These are phyloP conservation scores for Diaporthe sp. DNA, from an alignment of 2,329 filamentous ascomycete species.

Conservation along the genomic window DNA sequence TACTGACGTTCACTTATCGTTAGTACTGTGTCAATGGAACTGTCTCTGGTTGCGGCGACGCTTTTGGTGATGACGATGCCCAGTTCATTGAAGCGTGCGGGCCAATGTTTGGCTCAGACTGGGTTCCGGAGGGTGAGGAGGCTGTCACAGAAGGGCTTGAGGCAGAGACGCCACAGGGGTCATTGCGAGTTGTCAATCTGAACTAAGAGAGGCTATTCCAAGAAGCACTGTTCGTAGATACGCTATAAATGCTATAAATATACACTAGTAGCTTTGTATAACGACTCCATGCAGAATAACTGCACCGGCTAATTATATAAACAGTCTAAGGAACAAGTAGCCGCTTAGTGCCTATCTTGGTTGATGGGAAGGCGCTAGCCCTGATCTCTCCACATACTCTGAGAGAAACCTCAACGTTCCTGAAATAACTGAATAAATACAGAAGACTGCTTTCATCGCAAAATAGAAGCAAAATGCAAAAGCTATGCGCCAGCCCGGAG, in stretches of 20 bases:
- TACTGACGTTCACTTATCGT: not conserved
- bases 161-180: conserved; percentile 4
- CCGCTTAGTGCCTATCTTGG: no score
- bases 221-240: no score
- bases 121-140: not conserved
- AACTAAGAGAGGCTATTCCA: not conserved
- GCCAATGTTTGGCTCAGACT: conserved; percentile 5
- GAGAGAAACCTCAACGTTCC: no score
- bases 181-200: not conserved
- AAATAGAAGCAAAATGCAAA: not conserved
- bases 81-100: conserved; percentile 9
- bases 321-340: no score
- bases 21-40: conserved; percentile 25
- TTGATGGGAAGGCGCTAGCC: no score
- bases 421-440: no score
- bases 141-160: not conserved
- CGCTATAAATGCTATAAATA: not conserved
- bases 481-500: conserved; percentile 30
- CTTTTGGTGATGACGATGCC: not conserved
- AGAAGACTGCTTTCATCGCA: not conserved
- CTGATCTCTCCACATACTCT: no score
- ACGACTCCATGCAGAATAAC: no score
- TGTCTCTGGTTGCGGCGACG: not conserved
- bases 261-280: not conserved
- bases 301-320: no score